Evolutionary conservation across 257 asterid genomes (phyloP), one percentile per base, ranked within the genome.

Genomic region (Cordia subcordata): DNA sequence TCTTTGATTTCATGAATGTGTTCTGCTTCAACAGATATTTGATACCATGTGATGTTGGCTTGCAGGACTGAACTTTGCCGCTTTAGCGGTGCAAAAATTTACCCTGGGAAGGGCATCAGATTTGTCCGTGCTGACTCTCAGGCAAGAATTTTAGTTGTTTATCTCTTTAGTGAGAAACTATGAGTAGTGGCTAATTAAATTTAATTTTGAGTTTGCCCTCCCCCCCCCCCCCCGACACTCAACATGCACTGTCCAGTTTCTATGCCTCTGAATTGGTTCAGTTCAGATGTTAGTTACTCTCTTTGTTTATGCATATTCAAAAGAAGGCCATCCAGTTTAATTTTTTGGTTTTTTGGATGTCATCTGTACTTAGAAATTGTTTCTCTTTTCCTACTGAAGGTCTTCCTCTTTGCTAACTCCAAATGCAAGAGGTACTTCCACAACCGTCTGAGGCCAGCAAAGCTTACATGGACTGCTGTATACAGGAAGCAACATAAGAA

Each of bases 371-470:
- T 11, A 18, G 16, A 8, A 21, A 8, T 1, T 23, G 39, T 14
- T 27, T 37, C 14, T 21, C 3, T 58, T 22, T 14, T 20, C 35
- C 15, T 20, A 13, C 1, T 23, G 20, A 27, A 88, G 96, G 96
- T 88, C 27, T 88, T 88, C 74, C 90, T 88, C 56, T 85, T 88
- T 53, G 79, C 68, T 33, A 83, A 83, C 72, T 88, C 96, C 13
- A 88, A 88, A 82, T 88, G 96, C 73, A 88, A 88, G 82, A 73
- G 90, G 81, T 88, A 88, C 55, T 85, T 88, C 75, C 96, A 88
- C 77, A 88, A 88, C 45, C 83, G 85, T 15, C 72, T 85, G 76
- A 88, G 88, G 82, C 96, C 96, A 4, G 87, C 96, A 0, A 88
- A 88, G 55, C 96, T 88, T 69, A 72, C 81, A 0, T 88, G 96